Percentiles rank a stretch among this genome's conserved stretches.
Conservation (phyloP, 345 rosid species). For the Laguncularia racemosa region DNA sequence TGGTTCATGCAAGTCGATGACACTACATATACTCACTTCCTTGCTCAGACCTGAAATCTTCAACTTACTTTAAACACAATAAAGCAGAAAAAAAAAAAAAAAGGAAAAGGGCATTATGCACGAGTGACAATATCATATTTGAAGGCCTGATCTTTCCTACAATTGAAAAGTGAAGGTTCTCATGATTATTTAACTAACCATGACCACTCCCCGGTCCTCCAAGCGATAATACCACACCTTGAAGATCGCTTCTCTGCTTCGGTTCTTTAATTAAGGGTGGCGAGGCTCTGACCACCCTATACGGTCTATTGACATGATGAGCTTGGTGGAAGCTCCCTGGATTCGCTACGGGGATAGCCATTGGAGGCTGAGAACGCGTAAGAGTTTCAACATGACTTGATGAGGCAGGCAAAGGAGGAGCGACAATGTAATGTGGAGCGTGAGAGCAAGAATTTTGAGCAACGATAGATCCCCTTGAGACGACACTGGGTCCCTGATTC, state of each 20-base stretch:
- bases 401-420: slow-evolving; percentile 18
- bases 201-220: slow-evolving; percentile 60
- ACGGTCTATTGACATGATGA: slow-evolving; percentile 23
- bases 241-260: slow-evolving; percentile 48
- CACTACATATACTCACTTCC: no score
- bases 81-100: no score
- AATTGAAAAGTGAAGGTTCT: no score
- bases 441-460: slow-evolving; percentile 21
- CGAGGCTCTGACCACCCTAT: slow-evolving; percentile 10
- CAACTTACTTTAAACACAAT: no score
- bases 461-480: slow-evolving; percentile 16
- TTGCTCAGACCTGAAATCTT: no score
- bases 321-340: slow-evolving; percentile 14
- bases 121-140: neutral
- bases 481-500: slow-evolving; percentile 25
- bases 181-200: neutral
- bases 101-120: no score
- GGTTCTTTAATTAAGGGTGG: slow-evolving; percentile 26
- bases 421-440: slow-evolving; percentile 14
- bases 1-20: no score
- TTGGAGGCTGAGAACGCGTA: slow-evolving; percentile 16
- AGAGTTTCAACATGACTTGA: slow-evolving; percentile 12
- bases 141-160: neutral
- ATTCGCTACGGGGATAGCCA: slow-evolving; percentile 7
- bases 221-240: slow-evolving; percentile 59